Base-by-base conservation (phyloP, 257 asterid genomes). In the Ophiorrhiza pumila region DNA sequence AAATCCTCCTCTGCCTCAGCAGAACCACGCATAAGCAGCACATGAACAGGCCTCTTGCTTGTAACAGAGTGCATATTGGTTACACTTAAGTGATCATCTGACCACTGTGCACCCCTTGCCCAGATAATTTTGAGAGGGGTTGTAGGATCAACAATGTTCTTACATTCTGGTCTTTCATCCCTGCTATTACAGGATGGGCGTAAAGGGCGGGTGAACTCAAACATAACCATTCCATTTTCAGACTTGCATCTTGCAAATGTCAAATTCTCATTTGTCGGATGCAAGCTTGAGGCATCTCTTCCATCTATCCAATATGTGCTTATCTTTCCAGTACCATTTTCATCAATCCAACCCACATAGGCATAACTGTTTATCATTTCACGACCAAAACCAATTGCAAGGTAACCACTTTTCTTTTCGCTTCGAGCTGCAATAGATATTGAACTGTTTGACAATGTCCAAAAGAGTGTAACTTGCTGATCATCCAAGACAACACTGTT, bases 71-170 rank as follows among this genome's bases (percentile, higher is more conserved):
- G 99, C 99, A 94, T 91, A 82, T 91, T 94, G 76, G 95, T 78
- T 72, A 85, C 92, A 74, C 90, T 90, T 74, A 91, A 83, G 74
- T 83, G 84, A 73, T 79, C 88, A 66, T 86, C 92, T 11, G 97
- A 87, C 98, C 99, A 91, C 47, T 87, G 90, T 74, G 98, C 88
- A 58, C 99, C 98, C 97, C 92, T 91, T 56, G 99, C 98, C 99
- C 98, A 92, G 47, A 92, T 82, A 46, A 95, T 93, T 81, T 82
- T 92, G 71, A 95, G 74, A 37, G 97, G 99, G 66, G 95, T 91
- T 35, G 97, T 76, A 47, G 97, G 94, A 42, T 95, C 99, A 42
- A 95, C 82, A 23, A 95, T 92, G 72, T 95, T 92, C 65, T 86
- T 87, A 85, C 99, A 95, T 58, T 91, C 96, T 0, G 88, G 90